These are phyloP conservation scores for Penicillium cinerascens DNA, from an alignment of 495 filamentous ascomycete species.

Conservation along the genomic window DNA sequence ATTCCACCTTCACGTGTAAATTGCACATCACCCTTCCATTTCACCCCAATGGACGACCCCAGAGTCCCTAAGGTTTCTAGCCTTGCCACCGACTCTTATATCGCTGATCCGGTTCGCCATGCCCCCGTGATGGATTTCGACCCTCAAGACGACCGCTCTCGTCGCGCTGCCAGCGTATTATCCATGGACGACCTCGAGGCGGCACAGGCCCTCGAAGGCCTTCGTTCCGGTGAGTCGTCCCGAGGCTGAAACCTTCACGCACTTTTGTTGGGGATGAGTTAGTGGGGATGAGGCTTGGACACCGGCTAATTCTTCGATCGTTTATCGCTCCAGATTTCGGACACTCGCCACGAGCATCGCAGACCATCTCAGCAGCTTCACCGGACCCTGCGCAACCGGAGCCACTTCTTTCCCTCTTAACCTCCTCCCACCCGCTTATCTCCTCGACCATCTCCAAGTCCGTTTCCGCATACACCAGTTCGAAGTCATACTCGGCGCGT, in stretches of 20 bases:
- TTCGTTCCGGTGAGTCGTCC: constrained; percentile 68
- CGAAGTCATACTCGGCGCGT: constrained; percentile 82
- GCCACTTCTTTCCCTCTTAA: constrained; percentile 75
- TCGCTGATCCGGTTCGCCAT: constrained; percentile 11
- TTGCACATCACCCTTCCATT: neutral
- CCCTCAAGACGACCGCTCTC: constrained; percentile 38
- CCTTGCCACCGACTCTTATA: constrained; percentile 2
- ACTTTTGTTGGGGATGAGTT: too few relatives aligned
- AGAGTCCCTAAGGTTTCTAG: neutral
- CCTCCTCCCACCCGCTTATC: constrained; percentile 72
- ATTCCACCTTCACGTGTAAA: neutral
- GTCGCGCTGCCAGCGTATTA: constrained; percentile 47
- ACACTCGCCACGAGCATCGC: constrained; percentile 31
- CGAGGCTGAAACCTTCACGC: too few relatives aligned
- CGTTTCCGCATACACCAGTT: constrained; percentile 72
- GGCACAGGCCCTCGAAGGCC: constrained; percentile 79
- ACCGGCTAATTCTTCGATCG: constrained; percentile 10
- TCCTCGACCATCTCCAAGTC: constrained; percentile 78
- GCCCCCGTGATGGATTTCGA: constrained; percentile 43
- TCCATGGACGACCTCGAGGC: constrained; percentile 86
- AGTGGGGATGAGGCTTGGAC: neutral
- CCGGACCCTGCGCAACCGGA: constrained; percentile 48
- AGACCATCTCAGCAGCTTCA: constrained; percentile 19
- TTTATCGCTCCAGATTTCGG: constrained; percentile 24
- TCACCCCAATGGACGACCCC: neutral